A percentile compares a stretch with the other conserved stretches of the same genome.
Conservation (phyloP, 176 grass and related monocot species). For the Oryza nivara region DNA sequence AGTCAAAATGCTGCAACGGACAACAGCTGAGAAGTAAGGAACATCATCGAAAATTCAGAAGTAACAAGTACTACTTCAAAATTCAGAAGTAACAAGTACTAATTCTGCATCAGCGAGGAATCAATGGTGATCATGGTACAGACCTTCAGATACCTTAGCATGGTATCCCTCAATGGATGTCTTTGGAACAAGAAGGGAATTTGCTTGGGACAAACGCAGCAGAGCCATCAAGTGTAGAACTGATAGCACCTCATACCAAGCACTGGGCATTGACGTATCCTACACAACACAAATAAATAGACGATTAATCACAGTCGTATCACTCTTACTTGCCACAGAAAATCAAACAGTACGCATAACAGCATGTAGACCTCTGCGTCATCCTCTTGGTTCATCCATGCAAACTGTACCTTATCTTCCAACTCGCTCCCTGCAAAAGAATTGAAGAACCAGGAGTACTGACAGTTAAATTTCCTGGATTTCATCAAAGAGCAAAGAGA, state of each 20-base stretch:
- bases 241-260: conserved; percentile 94
- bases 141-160: conserved; percentile 82
- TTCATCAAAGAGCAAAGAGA: neutral
- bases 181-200: conserved; percentile 81
- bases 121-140: conserved; percentile 13
- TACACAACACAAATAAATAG: conserved; percentile 22
- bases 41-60: conserved; percentile 2
- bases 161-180: conserved; percentile 76
- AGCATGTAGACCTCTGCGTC: conserved; percentile 63
- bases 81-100: neutral
- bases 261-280: conserved; percentile 75
- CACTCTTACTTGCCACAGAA: neutral
- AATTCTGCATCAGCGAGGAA: conserved; percentile 2
- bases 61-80: neutral
- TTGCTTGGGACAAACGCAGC: conserved; percentile 72
- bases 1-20: conserved; percentile 18
- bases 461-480: neutral
- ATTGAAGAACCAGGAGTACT: neutral
- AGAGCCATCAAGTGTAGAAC: conserved; percentile 71
- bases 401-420: conserved; percentile 74
- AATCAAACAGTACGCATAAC: neutral
- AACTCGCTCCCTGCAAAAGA: conserved; percentile 50
- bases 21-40: neutral
- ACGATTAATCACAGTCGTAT: conserved; percentile 8
- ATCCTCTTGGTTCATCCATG: conserved; percentile 93